phyloP scores from a whole-genome alignment of 139 green algal genomes.

The Tetraselmis chui region DNA sequence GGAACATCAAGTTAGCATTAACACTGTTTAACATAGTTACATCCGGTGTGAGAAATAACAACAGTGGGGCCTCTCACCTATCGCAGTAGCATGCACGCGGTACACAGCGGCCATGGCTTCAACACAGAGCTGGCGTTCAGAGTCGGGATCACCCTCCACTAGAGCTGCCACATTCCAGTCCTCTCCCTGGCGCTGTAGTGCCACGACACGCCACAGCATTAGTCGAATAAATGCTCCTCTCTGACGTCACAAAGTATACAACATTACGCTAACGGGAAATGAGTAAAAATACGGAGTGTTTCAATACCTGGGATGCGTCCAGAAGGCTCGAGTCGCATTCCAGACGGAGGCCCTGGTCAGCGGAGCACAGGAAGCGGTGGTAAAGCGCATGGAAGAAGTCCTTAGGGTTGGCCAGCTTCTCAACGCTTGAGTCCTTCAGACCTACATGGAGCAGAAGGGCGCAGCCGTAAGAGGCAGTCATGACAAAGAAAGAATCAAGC shows the following conservation, averaged over 20 bases:
- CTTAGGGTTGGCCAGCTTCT: constrained; percentile 57
- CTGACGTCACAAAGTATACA: no score
- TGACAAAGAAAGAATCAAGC: background rate
- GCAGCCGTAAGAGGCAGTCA: no score
- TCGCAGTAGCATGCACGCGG: constrained; percentile 27
- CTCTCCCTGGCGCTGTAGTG: no score
- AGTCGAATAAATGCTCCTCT: no score
- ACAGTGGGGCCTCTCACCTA: constrained; percentile 49
- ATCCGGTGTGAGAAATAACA: constrained; percentile 65
- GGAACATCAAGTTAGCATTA: no score
- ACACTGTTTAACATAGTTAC: no score
- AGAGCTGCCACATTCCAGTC: no score
- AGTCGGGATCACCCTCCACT: constrained; percentile 32
- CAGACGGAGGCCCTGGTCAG: constrained; percentile 37
- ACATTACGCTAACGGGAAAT: no score
- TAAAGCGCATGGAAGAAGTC: constrained; percentile 77
- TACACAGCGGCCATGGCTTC: constrained; percentile 82
- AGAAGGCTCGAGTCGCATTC: constrained; percentile 5
- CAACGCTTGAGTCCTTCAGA: constrained; percentile 23
- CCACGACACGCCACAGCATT: no score
- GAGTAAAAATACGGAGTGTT: no score
- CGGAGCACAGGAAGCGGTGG: constrained; percentile 66
- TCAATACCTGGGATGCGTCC: no score
- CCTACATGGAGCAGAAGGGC: constrained; percentile 16
- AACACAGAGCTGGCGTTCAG: constrained; percentile 62